Base-by-base conservation (phyloP, 73 alveolate genomes). In the Paramecium biaurelia region DNA sequence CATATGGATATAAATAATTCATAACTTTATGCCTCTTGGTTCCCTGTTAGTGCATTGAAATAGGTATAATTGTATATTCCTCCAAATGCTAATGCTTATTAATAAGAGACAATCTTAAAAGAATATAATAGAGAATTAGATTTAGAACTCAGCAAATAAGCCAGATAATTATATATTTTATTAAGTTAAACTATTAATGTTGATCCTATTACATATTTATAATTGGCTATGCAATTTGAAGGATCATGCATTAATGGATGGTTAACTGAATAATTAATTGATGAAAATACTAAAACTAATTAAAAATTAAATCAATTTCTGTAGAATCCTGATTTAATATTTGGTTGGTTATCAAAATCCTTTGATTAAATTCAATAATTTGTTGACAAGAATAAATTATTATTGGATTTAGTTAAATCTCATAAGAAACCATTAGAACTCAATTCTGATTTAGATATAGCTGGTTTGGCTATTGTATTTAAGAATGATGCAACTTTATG, bases 381-480 rank as follows among this genome's bases (percentile, higher is more conserved):
- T 74, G 87, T 74, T 6, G 12, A 74, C 8, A 28, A 32, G 8
- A 74, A 34, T 20, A 79, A 79, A 79, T 23, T 30, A 10, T 2
- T 45, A 23, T 14, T 79, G 28, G 90, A 79, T 45, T 79, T 79
- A 34, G 70, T 30, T 7, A 79, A 79, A 41, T 38, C 90, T 38
- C 70, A 43, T 34, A 79, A 79, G 37, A 79, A 79, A 45, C 74
- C 74, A 10, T 47, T 42, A 26, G 56, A 79, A 41, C 58, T 57
- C 12, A 53, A 47, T 14, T 53, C 67, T 12, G 85, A 76, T 24
- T 35, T 38, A 23, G 37, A 23, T 21, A 70, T 85, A 37, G 86
- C 94, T 38, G 98, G 96, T 15, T 74, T 96, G 21, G 89, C 96
- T n/a, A 45, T 97, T 14, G 87, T 94, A 57, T 97, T 96, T 88